A percentile compares a stretch with the other conserved stretches of the same genome.
phyloP scores from a whole-genome alignment of 176 grass and related monocot species.

The Leersia perrieri region DNA sequence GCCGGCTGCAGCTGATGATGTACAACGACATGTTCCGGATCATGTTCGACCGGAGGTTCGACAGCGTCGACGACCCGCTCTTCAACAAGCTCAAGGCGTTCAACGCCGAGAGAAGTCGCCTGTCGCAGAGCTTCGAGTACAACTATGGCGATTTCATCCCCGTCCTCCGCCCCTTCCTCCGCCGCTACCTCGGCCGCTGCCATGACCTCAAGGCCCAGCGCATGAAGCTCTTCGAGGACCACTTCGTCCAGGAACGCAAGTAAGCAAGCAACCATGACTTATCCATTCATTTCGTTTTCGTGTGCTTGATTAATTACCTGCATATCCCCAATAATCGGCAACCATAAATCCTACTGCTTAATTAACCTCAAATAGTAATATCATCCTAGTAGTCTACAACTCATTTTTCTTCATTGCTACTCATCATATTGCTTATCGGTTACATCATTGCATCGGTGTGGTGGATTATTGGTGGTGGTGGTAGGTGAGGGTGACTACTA shows the following conservation, averaged over 20 bases:
- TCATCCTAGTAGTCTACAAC: too few species aligned
- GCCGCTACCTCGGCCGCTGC: conserved; percentile 71
- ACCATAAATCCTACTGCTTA: not conserved
- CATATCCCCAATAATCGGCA: not conserved
- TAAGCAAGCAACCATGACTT: too few species aligned
- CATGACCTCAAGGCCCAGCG: conserved; percentile 60
- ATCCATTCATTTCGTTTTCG: not conserved
- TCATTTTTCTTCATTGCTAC: not conserved
- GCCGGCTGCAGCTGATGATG: conserved; percentile 88
- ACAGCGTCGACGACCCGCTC: conserved; percentile 59
- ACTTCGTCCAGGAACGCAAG: conserved; percentile 81
- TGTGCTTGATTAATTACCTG: not conserved
- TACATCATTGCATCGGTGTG: not conserved
- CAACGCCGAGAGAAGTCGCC: conserved; percentile 78
- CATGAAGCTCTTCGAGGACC: conserved; percentile 80
- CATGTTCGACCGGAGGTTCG: conserved; percentile 89
- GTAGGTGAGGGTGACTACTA: not conserved
- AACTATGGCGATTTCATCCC: conserved; percentile 99
- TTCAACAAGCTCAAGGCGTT: conserved; percentile 84
- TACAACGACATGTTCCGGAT: conserved; percentile 99
- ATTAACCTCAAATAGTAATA: not conserved
- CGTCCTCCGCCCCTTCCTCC: conserved; percentile 74
- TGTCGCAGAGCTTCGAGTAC: conserved; percentile 94
- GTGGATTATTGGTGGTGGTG: not conserved
- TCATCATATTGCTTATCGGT: not conserved